Evolutionary conservation across 441 rosid genomes (phyloP).

Genomic region (Populus hybrid): DNA sequence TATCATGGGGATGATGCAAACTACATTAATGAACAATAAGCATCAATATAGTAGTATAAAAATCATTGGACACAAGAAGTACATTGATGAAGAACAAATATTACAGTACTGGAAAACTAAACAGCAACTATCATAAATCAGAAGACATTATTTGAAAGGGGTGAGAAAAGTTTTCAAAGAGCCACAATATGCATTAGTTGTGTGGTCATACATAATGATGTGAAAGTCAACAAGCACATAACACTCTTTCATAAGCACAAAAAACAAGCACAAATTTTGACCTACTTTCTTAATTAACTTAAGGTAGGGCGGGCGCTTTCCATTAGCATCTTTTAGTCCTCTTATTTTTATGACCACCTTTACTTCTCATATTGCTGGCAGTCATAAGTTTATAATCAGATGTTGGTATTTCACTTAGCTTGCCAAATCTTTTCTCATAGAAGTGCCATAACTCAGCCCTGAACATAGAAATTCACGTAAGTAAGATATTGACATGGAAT

Average conservation of each 20-base stretch:
- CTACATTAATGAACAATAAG: background rate
- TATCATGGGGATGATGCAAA: background rate
- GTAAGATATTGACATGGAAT: no score
- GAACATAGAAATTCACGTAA: slow-evolving; percentile 12
- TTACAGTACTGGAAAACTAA: no score
- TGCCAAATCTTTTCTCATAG: slow-evolving; percentile 40
- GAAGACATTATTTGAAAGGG: background rate
- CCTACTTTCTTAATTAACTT: background rate
- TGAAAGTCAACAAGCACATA: background rate
- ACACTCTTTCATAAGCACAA: background rate
- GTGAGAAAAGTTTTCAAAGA: background rate
- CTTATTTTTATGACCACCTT: slow-evolving; percentile 11
- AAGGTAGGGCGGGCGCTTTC: background rate
- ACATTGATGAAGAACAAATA: background rate
- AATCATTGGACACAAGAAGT: background rate
- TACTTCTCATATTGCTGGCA: slow-evolving; percentile 34
- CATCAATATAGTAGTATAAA: background rate
- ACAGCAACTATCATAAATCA: background rate
- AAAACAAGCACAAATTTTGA: background rate
- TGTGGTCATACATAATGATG: background rate
- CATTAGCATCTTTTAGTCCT: slow-evolving; percentile 6
- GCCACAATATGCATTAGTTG: background rate
- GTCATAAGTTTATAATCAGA: slow-evolving; percentile 38
- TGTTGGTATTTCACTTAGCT: slow-evolving; percentile 30
- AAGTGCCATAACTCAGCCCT: slow-evolving; percentile 47